Base-by-base conservation (phyloP, 352 stramenopile species). In the Phytophthora sp. region DNA sequence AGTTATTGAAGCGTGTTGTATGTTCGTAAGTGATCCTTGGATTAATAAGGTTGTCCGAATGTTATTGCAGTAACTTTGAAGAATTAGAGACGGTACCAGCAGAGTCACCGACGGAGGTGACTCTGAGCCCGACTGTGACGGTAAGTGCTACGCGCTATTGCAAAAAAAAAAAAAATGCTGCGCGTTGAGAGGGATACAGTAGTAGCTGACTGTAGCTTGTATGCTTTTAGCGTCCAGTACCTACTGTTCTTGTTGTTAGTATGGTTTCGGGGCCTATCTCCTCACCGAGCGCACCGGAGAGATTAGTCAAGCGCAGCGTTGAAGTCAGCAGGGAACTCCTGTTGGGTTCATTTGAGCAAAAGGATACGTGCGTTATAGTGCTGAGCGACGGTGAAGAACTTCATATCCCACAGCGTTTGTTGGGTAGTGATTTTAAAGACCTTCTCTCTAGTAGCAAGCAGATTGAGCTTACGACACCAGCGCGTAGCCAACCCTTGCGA, bases 321-420 rank as follows among this genome's bases (percentile, higher is more conserved):
- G 77, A 88, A 23, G 52, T 89, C 26, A 50, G 72, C 28, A 77
- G 60, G 18, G 82, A 89, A 13, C 42, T 93, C 2, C 58, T 76
- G 32, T 35, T 93, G 28, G 84, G 84, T 10, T 26, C 54, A 4
- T 84, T 93, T 24, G 56, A 58, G 15, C 69, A 78, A 46, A 84
- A 84, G 31, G 82, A 93, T 27, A 73, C 74, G 2, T 93, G 84
- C 45, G 65, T 93, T 12, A 50, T 94, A 20, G 65, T 94, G 23
- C 37, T 94, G 38, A 94, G 76, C 53, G 69, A 94, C 32, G 84
- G 84, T 11, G 84, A 94, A 76, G 82, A 92, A 41, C 62, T 94
- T 11, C 69, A 87, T 13, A 79, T 94, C 15, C 65, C 77, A 4
- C 64, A 72, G 9, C 74, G 84, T 7, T 49, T 88, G 43, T 62